Percentiles rank a stretch among this genome's conserved stretches.
These are phyloP conservation scores for Microdochium bolleyi DNA, from an alignment of 2,329 filamentous ascomycete genomes.

Conservation along the genomic window DNA sequence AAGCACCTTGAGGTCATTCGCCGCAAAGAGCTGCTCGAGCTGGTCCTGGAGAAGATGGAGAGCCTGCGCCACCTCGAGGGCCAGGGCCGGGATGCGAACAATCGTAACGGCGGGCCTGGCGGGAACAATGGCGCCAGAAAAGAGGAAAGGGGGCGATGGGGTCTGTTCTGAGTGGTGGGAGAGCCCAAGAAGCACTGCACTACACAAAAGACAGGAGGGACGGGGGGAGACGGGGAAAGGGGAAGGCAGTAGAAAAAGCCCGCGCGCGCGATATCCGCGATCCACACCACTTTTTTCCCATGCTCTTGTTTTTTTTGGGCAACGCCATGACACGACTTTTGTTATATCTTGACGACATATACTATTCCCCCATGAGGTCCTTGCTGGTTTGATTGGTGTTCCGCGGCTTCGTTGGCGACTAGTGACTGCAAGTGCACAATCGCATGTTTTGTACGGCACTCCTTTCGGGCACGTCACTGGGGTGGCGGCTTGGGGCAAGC, in stretches of 20 bases:
- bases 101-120: constrained; percentile 16
- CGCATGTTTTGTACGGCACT: no score
- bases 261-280: neutral
- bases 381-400: neutral
- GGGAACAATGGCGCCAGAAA: constrained; percentile 16
- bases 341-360: neutral
- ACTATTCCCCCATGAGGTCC: neutral
- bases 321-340: neutral
- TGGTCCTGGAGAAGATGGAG: constrained; percentile 95
- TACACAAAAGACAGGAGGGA: no score
- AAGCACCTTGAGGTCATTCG: constrained; percentile 86
- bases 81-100: constrained; percentile 49
- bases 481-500: no score
- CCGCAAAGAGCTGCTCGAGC: constrained; percentile 84
- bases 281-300: neutral
- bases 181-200: no score
- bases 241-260: neutral
- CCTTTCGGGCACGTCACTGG: no score
- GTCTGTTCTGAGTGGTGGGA: constrained; percentile 30
- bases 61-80: constrained; percentile 77
- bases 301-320: neutral
- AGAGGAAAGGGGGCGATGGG: constrained; percentile 39
- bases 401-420: neutral
- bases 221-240: neutral
- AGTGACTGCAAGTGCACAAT: no score